Evolutionary conservation across 257 asterid species (phyloP).

Genomic region (Leptodermis oblonga): DNA sequence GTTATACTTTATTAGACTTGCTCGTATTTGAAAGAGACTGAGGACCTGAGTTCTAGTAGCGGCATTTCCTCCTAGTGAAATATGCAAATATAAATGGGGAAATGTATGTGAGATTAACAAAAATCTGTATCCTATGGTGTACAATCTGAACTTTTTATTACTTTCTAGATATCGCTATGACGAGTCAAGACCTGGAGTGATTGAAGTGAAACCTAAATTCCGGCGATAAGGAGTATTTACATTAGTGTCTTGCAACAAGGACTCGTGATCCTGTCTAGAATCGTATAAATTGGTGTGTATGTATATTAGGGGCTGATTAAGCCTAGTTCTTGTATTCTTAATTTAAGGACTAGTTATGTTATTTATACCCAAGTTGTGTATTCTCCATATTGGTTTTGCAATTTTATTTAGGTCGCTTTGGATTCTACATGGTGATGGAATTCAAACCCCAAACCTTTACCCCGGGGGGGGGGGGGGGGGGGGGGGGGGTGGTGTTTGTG

Average conservation of each 20-base stretch:
- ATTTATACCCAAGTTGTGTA: not conserved
- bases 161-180: conserved; percentile 61
- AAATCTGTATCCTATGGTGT: not conserved
- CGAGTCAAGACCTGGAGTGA: conserved; percentile 65
- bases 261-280: not conserved
- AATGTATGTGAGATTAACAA: not conserved
- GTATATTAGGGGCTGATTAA: not conserved
- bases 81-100: not conserved
- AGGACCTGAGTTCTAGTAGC: not conserved
- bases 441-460: too few relatives aligned
- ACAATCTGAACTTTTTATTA: not conserved
- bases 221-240: conserved; percentile 23
- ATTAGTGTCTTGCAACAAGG: not conserved
- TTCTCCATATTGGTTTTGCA: not conserved
- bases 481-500: too few relatives aligned
- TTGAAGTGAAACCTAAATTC: conserved; percentile 57
- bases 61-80: not conserved
- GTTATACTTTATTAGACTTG: not conserved
- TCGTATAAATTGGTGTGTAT: conserved; percentile 3
- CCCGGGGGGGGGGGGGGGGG: too few relatives aligned
- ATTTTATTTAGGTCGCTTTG: not conserved
- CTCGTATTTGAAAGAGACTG: not conserved
- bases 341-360: not conserved
- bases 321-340: not conserved
- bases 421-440: too few relatives aligned